These are phyloP conservation scores for Pythium brassicae DNA, from an alignment of 352 stramenopile genomes.

Conservation along the genomic window DNA sequence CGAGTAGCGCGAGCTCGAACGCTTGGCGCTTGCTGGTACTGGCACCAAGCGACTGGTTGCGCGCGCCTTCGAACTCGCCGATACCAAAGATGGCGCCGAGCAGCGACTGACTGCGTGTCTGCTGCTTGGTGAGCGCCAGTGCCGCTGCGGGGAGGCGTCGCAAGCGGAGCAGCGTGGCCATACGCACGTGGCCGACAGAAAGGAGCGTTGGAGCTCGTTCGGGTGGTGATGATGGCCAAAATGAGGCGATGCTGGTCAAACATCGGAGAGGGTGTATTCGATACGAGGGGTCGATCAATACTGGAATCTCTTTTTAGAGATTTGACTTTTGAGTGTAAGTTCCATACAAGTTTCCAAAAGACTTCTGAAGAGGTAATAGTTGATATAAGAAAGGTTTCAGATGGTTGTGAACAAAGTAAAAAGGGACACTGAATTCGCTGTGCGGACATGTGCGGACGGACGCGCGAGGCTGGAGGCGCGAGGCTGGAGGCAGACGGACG, in stretches of 20 bases:
- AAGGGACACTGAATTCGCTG: too few relatives aligned
- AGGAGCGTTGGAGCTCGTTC: too few relatives aligned
- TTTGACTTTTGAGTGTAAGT: too few relatives aligned
- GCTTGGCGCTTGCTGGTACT: conserved; percentile 66
- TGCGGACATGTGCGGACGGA: too few relatives aligned
- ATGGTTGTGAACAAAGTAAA: too few relatives aligned
- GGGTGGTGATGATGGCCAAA: background rate
- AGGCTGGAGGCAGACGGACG: too few relatives aligned
- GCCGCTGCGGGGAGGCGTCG: background rate
- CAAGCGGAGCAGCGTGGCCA: conserved; percentile 1
- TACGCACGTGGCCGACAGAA: background rate
- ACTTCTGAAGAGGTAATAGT: too few relatives aligned
- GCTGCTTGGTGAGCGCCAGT: background rate
- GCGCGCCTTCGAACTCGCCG: conserved; percentile 70
- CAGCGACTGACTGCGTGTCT: conserved; percentile 49
- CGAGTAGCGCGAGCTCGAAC: conserved; percentile 64
- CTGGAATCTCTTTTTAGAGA: too few relatives aligned
- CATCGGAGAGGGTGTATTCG: background rate
- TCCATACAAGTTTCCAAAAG: too few relatives aligned
- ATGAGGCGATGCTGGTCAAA: background rate
- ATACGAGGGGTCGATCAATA: background rate
- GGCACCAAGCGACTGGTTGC: conserved; percentile 48
- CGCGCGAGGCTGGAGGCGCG: too few relatives aligned
- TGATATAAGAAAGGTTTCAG: too few relatives aligned
- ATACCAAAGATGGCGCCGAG: conserved; percentile 78